Evolutionary conservation across 1,284 basidiomycete species (phyloP).

Genomic region (Dichomitus squalens): DNA sequence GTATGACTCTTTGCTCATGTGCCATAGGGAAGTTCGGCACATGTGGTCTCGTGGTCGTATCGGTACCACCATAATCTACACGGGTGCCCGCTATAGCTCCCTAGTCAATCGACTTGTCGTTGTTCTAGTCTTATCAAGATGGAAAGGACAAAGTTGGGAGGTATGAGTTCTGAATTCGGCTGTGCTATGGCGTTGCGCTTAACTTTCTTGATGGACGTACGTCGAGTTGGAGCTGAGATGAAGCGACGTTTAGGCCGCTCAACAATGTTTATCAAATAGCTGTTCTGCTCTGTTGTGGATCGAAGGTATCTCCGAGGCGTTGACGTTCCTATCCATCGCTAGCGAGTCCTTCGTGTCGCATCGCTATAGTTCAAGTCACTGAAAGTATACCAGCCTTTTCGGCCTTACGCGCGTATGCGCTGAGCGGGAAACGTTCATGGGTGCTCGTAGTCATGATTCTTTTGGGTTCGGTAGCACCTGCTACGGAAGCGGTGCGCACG

Average conservation of each 20-base stretch:
- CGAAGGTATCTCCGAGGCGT: neutral
- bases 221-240: neutral
- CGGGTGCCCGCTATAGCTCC: slow-evolving; percentile 2
- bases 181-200: neutral
- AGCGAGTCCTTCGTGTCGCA: neutral
- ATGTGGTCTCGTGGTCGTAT: slow-evolving; percentile 2
- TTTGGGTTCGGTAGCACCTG: neutral
- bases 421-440: slow-evolving; percentile 8
- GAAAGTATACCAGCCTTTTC: slow-evolving; percentile 1
- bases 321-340: neutral
- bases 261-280: neutral
- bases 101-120: slow-evolving; percentile 2
- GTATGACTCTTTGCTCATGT: slow-evolving; percentile 5
- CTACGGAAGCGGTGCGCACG: neutral
- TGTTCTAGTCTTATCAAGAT: neutral
- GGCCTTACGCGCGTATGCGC: slow-evolving; percentile 7
- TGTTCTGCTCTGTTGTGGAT: neutral
- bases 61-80: slow-evolving; percentile 1
- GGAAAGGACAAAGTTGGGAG: neutral
- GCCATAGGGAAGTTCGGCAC: neutral
- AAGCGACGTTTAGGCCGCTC: neutral
- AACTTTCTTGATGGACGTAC: neutral
- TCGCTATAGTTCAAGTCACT: no score
- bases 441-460: neutral
- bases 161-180: neutral